Conservation (phyloP, 495 filamentous ascomycete species). For the Aspergillus indologenus region DNA sequence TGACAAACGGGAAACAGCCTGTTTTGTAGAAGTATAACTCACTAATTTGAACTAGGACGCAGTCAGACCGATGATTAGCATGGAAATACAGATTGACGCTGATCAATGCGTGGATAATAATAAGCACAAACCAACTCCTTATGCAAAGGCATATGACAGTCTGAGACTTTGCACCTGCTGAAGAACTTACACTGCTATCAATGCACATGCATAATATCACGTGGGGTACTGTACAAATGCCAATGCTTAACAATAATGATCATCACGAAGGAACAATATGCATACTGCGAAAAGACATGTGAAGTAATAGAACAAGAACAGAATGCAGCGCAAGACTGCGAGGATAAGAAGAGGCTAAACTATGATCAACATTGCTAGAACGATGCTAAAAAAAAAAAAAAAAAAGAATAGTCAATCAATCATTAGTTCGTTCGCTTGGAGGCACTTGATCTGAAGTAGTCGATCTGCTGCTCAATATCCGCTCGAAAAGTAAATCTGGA, state of each 20-base stretch:
- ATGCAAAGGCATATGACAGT: slow-evolving; percentile 1
- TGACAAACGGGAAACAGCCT: background rate
- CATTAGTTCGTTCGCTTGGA: background rate
- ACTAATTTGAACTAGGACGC: background rate
- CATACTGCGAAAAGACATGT: background rate
- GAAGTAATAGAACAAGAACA: background rate
- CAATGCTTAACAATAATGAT: background rate
- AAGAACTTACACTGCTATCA: background rate
- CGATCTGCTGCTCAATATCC: slow-evolving; percentile 4
- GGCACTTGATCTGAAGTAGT: background rate
- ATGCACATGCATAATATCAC: background rate
- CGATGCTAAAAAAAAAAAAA: background rate
- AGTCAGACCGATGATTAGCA: background rate
- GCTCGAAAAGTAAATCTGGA: slow-evolving; percentile 22
- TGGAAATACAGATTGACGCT: background rate
- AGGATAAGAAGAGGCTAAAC: background rate
- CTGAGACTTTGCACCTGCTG: background rate
- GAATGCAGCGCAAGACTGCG: background rate
- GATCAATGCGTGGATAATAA: background rate
- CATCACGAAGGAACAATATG: background rate
- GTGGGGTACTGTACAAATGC: background rate
- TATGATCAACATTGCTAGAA: background rate
- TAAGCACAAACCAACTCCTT: background rate
- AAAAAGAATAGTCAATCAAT: background rate
- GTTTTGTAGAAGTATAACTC: background rate